phyloP scores from a whole-genome alignment of 352 stramenopile species.

The Phytopythium oedochilum region DNA sequence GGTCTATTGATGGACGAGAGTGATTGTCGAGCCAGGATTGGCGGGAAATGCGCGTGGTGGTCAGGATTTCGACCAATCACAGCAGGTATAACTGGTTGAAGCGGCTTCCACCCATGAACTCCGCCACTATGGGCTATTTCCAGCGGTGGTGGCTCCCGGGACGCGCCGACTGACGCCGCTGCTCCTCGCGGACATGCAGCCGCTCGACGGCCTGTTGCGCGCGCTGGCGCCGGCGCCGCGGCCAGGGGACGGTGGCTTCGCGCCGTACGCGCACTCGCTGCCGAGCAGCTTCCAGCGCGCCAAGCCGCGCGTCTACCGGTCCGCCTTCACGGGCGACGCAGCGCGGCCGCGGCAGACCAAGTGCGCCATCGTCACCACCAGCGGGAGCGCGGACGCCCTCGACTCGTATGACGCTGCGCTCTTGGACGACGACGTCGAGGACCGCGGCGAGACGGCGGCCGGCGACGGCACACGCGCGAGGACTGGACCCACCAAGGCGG shows the following conservation, averaged over 20 bases:
- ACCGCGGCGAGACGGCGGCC: neutral
- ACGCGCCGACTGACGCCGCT: no score
- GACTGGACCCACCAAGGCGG: slow-evolving; percentile 18
- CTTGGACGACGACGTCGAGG: neutral
- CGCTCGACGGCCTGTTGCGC: neutral
- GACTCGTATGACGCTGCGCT: slow-evolving; percentile 2
- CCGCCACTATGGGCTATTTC: neutral
- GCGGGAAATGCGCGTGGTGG: neutral
- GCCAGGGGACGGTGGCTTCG: slow-evolving; percentile 7
- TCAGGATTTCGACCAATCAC: slow-evolving; percentile 1
- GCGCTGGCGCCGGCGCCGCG: neutral
- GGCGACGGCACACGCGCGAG: neutral
- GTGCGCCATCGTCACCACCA: slow-evolving; percentile 39
- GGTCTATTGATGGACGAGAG: neutral
- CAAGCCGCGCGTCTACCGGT: slow-evolving; percentile 52
- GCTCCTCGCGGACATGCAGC: neutral
- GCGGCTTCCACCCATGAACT: neutral
- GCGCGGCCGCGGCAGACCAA: slow-evolving; percentile 21
- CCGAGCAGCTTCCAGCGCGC: slow-evolving; percentile 56
- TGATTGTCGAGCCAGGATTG: neutral
- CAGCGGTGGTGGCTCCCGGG: no score
- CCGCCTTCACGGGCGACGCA: slow-evolving; percentile 19
- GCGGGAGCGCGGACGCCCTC: neutral
- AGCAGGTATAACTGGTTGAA: neutral
- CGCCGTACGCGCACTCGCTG: slow-evolving; percentile 37